Conservation (phyloP, 108 stramenopile genomes). For the Schizochytrium sp. region DNA sequence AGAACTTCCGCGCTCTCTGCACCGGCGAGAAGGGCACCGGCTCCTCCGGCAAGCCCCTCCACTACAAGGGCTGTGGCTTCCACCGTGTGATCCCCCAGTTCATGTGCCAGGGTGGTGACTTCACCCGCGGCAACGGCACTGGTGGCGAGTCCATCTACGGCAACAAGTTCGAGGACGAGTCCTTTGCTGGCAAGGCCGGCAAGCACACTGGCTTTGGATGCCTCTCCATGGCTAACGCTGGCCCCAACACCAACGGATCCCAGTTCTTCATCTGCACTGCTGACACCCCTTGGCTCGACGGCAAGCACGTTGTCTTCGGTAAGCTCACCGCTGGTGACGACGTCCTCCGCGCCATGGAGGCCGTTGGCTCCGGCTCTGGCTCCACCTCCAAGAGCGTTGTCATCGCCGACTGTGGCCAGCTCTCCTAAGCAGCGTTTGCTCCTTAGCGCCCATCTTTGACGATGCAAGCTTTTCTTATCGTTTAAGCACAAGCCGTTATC, state of each 20-base stretch:
- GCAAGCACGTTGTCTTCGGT: constrained; percentile 89
- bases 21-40: constrained; percentile 89
- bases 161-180: constrained; percentile 59
- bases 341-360: constrained; percentile 88
- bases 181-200: constrained; percentile 81
- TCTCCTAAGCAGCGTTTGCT: constrained; percentile 57
- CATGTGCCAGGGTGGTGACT: constrained; percentile 91
- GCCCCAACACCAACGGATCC: constrained; percentile 86
- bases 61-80: constrained; percentile 91
- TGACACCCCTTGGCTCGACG: constrained; percentile 92
- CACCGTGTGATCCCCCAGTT: constrained; percentile 89
- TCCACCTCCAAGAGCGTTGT: constrained; percentile 80
- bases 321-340: constrained; percentile 86
- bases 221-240: constrained; percentile 89
- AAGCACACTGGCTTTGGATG: constrained; percentile 87
- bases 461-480: no score
- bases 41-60: constrained; percentile 81
- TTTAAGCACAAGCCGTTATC: no score
- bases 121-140: constrained; percentile 83
- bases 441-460: neutral
- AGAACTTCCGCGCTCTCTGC: constrained; percentile 94
- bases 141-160: constrained; percentile 91
- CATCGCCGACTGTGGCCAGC: constrained; percentile 86
- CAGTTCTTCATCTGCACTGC: constrained; percentile 95
- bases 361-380: constrained; percentile 82